These are phyloP conservation scores for Erythrophleum fordii DNA, from an alignment of 306 rosid species.

Conservation along the genomic window DNA sequence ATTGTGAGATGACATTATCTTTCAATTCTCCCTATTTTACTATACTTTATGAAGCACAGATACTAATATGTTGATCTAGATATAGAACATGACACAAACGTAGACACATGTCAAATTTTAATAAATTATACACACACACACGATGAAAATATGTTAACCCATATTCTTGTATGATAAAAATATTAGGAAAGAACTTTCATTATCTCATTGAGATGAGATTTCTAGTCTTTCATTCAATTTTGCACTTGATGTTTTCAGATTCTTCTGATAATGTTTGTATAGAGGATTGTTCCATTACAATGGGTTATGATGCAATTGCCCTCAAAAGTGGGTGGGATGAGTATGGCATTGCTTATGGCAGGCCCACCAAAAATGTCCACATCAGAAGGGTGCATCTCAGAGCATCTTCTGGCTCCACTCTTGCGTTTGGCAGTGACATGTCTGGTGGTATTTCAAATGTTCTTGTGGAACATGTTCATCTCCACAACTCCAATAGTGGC, in stretches of 20 bases:
- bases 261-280: constrained; percentile 88
- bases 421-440: constrained; percentile 97
- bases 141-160: too few species aligned
- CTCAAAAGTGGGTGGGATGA: constrained; percentile 99
- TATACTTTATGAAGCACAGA: background rate
- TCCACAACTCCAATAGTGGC: constrained; percentile 69
- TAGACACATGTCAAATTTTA: background rate
- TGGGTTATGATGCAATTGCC: constrained; percentile 86
- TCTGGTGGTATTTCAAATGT: constrained; percentile 91
- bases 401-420: constrained; percentile 78
- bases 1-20: constrained; percentile 15
- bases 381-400: constrained; percentile 71
- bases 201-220: too few species aligned
- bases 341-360: constrained; percentile 85
- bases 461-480: constrained; percentile 66
- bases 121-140: too few species aligned
- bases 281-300: constrained; percentile 75
- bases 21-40: background rate
- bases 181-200: too few species aligned
- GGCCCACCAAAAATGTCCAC: constrained; percentile 83
- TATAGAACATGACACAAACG: background rate
- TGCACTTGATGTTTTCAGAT: constrained; percentile 63
- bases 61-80: background rate
- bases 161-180: too few species aligned
- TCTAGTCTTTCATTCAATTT: background rate